Conservation (phyloP, 2,329 filamentous ascomycete species). For the Daldinia eschscholtzii region DNA sequence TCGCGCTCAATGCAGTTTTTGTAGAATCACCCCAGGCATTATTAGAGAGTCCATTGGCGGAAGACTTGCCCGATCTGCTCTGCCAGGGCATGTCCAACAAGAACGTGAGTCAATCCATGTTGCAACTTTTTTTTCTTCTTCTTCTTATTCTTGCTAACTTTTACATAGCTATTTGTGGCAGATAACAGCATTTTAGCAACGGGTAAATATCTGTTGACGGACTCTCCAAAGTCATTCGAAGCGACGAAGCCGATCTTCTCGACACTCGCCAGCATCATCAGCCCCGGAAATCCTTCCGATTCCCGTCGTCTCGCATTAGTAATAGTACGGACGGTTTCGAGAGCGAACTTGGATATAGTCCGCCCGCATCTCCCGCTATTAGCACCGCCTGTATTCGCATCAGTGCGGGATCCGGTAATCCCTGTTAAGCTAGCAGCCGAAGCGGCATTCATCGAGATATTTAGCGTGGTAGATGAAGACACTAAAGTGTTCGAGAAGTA, state of each 20-base stretch:
- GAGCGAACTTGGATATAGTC: slow-evolving; percentile 82
- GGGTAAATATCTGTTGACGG: slow-evolving; percentile 86
- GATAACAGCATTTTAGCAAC: slow-evolving; percentile 91
- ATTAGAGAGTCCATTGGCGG: slow-evolving; percentile 72
- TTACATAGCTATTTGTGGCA: slow-evolving; percentile 77
- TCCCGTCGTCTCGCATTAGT: slow-evolving; percentile 89
- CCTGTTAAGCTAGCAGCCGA: slow-evolving; percentile 96
- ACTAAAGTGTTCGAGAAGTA: slow-evolving; percentile 90
- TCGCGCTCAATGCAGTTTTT: slow-evolving; percentile 90
- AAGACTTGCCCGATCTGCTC: slow-evolving; percentile 82
- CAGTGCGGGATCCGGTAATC: slow-evolving; percentile 91
- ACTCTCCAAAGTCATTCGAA: slow-evolving; percentile 78
- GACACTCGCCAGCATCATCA: slow-evolving; percentile 78
- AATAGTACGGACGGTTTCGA: slow-evolving; percentile 85
- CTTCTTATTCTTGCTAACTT: slow-evolving; percentile 21
- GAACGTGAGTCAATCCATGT: slow-evolving; percentile 68
- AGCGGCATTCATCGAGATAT: slow-evolving; percentile 91
- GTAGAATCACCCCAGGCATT: slow-evolving; percentile 81
- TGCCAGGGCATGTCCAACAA: slow-evolving; percentile 83
- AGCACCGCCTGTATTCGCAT: slow-evolving; percentile 86
- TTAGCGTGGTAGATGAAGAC: slow-evolving; percentile 90
- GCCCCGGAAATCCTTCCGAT: slow-evolving; percentile 83
- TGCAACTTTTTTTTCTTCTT: slow-evolving; percentile 24
- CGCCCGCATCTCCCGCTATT: slow-evolving; percentile 84
- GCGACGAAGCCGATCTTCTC: slow-evolving; percentile 84